Base-by-base conservation (phyloP, 148 eudicot species). In the Rhododendron ferrugineum region DNA sequence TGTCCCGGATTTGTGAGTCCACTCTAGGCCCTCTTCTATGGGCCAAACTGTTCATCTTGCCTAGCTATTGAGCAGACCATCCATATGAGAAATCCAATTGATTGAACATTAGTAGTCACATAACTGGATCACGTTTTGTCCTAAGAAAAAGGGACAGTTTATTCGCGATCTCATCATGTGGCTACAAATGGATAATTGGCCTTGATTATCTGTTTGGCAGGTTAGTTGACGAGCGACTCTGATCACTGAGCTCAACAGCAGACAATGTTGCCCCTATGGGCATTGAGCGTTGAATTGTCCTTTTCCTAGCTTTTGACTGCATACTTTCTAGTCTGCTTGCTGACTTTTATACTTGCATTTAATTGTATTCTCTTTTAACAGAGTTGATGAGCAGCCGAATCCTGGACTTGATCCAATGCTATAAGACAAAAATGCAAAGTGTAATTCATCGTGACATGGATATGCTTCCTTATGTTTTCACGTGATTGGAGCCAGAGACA, bases 341-440 rank as follows among this genome's bases (percentile, higher is more conserved):
- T 23, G 34, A 36, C 32, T 58, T 58, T 36, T 11, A 1, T 28
- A 11, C 10, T 44, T 44, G 47, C 11, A 44, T 44, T 9, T 81
- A 81, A 56, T 32, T 36, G 9, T 11, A 18, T n/a, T 81, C 36
- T 23, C 18, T 23, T 81, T 79, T 6, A 1, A n/a, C 88, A 88
- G 90, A 80, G 88, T 84, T 75, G 80, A 86, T 50, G 86, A 75
- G 66, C 77, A 42, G 66, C 86, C 81, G 49, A 37, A 36, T 46
- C 40, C 52, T 66, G 86, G 86, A 26, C 56, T 62, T 47, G 86
- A 88, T 74, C 79, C 88, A 58, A 80, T 80, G 15, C 86, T 36
- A 11, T 81, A 40, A 37, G 81, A 81, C 77, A 70, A 32, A 23
- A 56, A 72, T 50, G 46, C 77, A 72, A 16, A 32, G 2, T 18